Evolutionary conservation across 2,329 filamentous ascomycete species (phyloP), one percentile per base, ranked within the genome.

Genomic region (Exutisphaerella laricina): DNA sequence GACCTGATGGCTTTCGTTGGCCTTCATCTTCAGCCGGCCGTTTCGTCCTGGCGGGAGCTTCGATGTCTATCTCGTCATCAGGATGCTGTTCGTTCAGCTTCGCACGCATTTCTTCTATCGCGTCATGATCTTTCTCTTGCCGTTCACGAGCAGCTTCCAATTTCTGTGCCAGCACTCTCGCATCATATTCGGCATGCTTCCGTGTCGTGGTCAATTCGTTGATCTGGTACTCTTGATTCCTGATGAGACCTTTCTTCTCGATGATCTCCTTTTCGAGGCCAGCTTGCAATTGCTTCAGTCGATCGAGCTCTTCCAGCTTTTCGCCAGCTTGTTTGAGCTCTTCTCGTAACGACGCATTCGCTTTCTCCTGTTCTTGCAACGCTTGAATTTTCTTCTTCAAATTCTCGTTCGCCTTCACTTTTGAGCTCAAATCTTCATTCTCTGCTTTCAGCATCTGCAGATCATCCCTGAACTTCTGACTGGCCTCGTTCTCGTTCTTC

Each of bases 311-410:
- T 39, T 68, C 60, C 4, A 73, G 48, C 31, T 67, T 61, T 35
- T 73, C 71, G 16, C 65, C 61, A 8, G 67, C 64, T 30, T 59
- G 55, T 45, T 70, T 68, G 21, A 73, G 60, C 43, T 73, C 70
- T 50, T 70, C 65, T 6, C 68, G 64, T 1, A 73, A 54, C 3
- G 61, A 57, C 14, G 66, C 64, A 18, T 69, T 61, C 8, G 60
- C 61, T 43, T 69, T 70, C 14, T 70, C 68, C 45, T 72, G 66
- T 38, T 73, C 70, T 30, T 71, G 68, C 30, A 74, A 55, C 3
- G 68, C 61, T 47, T 73, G 69, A 21, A 74, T 73, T 60, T 74
- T 74, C 63, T 73, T 74, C 55, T 70, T 72, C 16, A 74, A 64
- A 44, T 74, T 74, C 52, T 74, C 71, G 43, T 72, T 73, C 16